Base-by-base conservation (phyloP, 2,329 filamentous ascomycete species). In the Sclerotinia sclerotiorum region DNA sequence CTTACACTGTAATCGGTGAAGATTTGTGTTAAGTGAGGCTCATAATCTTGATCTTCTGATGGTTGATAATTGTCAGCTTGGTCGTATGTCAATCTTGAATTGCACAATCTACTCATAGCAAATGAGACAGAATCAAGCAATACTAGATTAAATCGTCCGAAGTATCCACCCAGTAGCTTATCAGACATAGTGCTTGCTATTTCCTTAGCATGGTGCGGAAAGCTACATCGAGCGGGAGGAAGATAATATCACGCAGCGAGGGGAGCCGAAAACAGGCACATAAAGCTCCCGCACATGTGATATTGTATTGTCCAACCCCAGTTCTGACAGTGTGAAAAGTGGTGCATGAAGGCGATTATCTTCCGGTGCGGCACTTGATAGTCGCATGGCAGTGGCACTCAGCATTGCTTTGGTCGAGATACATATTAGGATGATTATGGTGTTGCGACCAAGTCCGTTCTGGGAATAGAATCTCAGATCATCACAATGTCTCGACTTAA, bases 1-100 rank as follows among this genome's bases (percentile, higher is more conserved):
- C 48, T 54, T 29, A 67, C 57, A 35, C 32, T 52, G 65, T 55
- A 55, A 35, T 32, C 48, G 19, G 65, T 63, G 57, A 42, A 63
- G 39, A 32, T 19, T 27, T 63, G 57, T 67, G 35, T 46, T 44
- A 48, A 54, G 52, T 67, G 48, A 67, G 48, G 57, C 65, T 67
- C 56, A 46, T 32, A 62, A 32, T 54, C 24, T 54, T 62, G 65
- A 54, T 42, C 65, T 67, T 24, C 65, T 62, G 56, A 67, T 46
- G 13, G 32, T 19, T 62, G 13, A 42, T 46, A 62, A 63, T 46
- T 39, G 56, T 15, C 35, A 63, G 57, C 32, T 52, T 44, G 27
- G 65, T 67, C 13, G 24, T 54, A 67, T 56, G 13, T 62, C 17
- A 48, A 67, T 19, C 7, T 54, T 8, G 11, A 17, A 67, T 63